phyloP scores from a whole-genome alignment of 2,329 filamentous ascomycete genomes.

The Colletotrichum sp. region DNA sequence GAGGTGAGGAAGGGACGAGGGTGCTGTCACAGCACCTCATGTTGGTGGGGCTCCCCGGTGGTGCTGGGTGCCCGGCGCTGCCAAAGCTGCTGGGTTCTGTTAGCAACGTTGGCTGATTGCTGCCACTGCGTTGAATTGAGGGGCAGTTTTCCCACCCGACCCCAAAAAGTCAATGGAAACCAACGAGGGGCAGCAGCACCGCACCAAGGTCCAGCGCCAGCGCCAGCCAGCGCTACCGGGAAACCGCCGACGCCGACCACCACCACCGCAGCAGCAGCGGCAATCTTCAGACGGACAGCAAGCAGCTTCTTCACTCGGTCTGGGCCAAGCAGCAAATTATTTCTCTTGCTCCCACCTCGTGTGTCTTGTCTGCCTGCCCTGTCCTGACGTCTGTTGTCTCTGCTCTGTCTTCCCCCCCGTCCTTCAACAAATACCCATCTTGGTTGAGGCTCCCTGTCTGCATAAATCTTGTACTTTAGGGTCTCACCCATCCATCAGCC shows the following conservation, averaged over 20 bases:
- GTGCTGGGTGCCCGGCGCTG: background rate
- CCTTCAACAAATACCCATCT: constrained; percentile 18
- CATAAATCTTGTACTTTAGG: constrained; percentile 4
- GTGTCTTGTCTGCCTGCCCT: background rate
- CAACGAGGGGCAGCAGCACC: background rate
- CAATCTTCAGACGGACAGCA: background rate
- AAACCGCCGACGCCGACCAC: background rate
- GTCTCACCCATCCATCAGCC: constrained; percentile 8
- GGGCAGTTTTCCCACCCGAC: background rate
- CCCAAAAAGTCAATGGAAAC: background rate
- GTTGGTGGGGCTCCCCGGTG: background rate
- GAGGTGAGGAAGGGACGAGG: background rate
- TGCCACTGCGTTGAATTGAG: background rate
- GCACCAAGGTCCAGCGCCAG: background rate
- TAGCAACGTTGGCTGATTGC: background rate
- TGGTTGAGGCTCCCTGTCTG: constrained; percentile 12
- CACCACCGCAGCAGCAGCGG: background rate
- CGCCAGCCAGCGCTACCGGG: background rate
- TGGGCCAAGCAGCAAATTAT: constrained; percentile 8
- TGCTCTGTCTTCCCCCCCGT: background rate
- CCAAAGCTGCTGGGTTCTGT: background rate
- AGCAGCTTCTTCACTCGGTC: background rate
- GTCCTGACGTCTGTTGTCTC: background rate
- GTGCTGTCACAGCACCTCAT: constrained; percentile 13
- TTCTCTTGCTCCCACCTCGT: constrained; percentile 4